Percentiles rank a stretch among this genome's conserved stretches.
Conservation (phyloP, 768 basidiomycete genomes). For the Boletales sp. region DNA sequence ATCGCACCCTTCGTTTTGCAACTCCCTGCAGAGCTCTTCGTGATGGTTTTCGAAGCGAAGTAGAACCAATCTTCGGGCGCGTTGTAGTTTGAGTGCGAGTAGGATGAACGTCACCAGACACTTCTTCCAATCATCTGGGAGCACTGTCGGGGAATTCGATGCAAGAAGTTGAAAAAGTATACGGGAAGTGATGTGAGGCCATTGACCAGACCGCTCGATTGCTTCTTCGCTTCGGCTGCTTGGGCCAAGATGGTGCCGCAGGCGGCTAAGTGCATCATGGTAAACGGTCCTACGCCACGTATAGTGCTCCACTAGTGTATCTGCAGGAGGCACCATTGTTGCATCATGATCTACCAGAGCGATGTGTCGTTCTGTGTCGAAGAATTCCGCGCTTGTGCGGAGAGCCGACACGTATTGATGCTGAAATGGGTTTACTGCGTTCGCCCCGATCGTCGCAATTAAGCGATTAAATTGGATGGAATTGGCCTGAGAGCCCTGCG, state of each 20-base stretch:
- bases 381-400: background rate
- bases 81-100: slow-evolving; percentile 28
- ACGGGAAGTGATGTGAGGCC: slow-evolving; percentile 32
- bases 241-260: slow-evolving; percentile 9
- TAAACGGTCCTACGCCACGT: background rate
- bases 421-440: background rate
- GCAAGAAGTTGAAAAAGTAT: slow-evolving; percentile 28
- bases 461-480: background rate
- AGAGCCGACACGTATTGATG: background rate
- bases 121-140: slow-evolving; percentile 24
- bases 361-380: background rate
- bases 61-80: background rate
- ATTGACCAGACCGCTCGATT: slow-evolving; percentile 20
- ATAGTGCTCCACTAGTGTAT: slow-evolving; percentile 1
- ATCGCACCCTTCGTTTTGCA: slow-evolving; percentile 1
- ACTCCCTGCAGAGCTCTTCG: background rate
- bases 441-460: background rate
- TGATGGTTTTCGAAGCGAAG: background rate
- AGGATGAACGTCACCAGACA: slow-evolving; percentile 26
- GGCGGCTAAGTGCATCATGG: background rate
- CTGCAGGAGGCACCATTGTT: background rate
- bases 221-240: slow-evolving; percentile 11
- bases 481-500: background rate
- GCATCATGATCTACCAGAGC: background rate
- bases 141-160: slow-evolving; percentile 7